Evolutionary conservation across 2,329 filamentous ascomycete genomes (phyloP).

Genomic region (Periconia digitata): DNA sequence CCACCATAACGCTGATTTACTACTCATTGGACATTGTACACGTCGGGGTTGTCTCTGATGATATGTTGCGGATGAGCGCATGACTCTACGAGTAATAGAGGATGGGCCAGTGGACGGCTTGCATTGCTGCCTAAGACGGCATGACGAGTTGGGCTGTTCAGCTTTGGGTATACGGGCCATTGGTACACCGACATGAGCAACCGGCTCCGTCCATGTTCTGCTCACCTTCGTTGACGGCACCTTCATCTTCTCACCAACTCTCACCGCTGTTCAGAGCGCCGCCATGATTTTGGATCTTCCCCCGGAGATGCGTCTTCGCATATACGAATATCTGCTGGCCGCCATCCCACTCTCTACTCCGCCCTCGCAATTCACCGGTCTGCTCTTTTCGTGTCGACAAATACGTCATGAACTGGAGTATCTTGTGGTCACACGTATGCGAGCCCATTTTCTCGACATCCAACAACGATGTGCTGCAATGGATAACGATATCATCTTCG

Average conservation of each 20-base stretch:
- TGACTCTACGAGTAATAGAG: too few relatives aligned
- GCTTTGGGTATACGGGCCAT: too few relatives aligned
- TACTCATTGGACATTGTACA: too few relatives aligned
- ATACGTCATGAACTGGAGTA: constrained; percentile 9
- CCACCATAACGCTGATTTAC: too few relatives aligned
- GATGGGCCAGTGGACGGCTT: too few relatives aligned
- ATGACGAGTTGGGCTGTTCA: too few relatives aligned
- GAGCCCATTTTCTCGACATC: background rate
- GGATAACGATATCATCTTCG: background rate
- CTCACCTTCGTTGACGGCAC: background rate
- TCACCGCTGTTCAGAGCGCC: background rate
- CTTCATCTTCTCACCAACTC: background rate
- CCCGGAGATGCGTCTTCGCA: constrained; percentile 21
- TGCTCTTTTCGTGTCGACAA: constrained; percentile 10
- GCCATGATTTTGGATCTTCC: constrained; percentile 15
- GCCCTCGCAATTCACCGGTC: constrained; percentile 3
- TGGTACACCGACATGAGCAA: too few relatives aligned
- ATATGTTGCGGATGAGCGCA: too few relatives aligned
- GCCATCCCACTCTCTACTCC: background rate
- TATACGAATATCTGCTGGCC: constrained; percentile 15
- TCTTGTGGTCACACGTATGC: constrained; percentile 7
- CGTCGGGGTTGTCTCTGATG: too few relatives aligned
- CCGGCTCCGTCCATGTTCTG: too few relatives aligned
- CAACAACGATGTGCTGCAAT: background rate
- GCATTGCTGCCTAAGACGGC: too few relatives aligned